Base-by-base conservation (phyloP, 805 yeast genomes). In the Pichia deserticola region DNA sequence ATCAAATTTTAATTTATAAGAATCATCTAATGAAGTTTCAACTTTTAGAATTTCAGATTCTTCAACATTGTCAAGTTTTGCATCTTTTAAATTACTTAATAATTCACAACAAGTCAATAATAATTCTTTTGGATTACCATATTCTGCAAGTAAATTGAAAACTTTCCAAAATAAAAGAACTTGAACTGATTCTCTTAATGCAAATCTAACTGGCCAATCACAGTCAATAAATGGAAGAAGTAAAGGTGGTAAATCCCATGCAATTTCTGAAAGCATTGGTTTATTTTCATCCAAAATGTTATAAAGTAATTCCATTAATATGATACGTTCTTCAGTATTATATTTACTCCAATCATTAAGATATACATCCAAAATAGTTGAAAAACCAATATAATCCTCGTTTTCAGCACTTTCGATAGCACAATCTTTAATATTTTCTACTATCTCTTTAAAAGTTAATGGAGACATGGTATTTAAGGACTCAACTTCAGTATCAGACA, bases 211-310 rank as follows among this genome's bases (percentile, higher is more conserved):
- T 59, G 44, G 53, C 69, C 80, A 58, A 12, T 65, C 66, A 7
- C 60, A 48, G 10, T 69, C 69, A n/a, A 84, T 61, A 61, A 75
- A 86, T 9, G 72, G 71, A 42, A 88, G 59, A 7, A 90, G 56
- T 45, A 86, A 66, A 34, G 74, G 75, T 1, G 96, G 96, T n/a
- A 90, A 61, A 64, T 90, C 97, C 97, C 97, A 90, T 2, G 95
- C 96, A 52, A 89, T 79, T 56, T 83, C 85, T 41, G 75, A 72
- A 0, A 81, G 70, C 33, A 88, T 65, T 10, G 73, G 74, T 15
- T 73, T 70, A 60, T 84, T 63, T 0, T 60, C 65, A 10, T 60
- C 58, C 34, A 88, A 64, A 0, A 80, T 67, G 0, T 66, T 69
- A 10, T 65, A 56, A 12, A 89, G 55, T 4, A 69, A 66, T 0